Percentiles rank a stretch among this genome's conserved stretches.
Conservation (phyloP, 345 rosid species). For the Eutrema japonicum region DNA sequence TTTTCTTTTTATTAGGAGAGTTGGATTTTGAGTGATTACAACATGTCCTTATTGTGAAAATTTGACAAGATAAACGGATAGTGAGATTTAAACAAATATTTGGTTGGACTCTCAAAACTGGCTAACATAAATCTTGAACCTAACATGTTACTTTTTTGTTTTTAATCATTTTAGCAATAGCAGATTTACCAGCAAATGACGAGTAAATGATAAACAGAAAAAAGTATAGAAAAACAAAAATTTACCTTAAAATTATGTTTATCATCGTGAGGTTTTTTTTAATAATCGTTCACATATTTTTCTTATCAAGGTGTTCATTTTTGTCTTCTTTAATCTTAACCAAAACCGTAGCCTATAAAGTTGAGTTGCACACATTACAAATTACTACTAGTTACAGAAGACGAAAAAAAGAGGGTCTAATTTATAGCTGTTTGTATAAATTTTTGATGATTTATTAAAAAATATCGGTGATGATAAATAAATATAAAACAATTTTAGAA, state of each 20-base stretch:
- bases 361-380: not conserved
- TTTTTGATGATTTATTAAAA: not conserved
- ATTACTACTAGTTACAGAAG: too few relatives aligned
- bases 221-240: not conserved
- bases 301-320: not conserved
- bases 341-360: not conserved
- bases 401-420: not conserved
- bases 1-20: not conserved
- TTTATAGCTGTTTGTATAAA: not conserved
- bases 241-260: not conserved
- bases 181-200: not conserved
- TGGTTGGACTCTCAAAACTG: not conserved
- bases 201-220: not conserved
- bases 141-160: not conserved
- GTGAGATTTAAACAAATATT: not conserved
- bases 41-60: not conserved
- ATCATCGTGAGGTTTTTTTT: not conserved
- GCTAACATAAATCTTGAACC: not conserved
- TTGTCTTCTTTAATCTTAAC: too few relatives aligned
- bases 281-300: not conserved
- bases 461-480: not conserved
- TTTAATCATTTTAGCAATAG: not conserved
- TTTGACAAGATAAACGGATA: not conserved
- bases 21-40: constrained; percentile 6
- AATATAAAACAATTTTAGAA: not conserved